phyloP scores from a whole-genome alignment of 345 rosid genomes.

The Excoecaria cochinchinensis region DNA sequence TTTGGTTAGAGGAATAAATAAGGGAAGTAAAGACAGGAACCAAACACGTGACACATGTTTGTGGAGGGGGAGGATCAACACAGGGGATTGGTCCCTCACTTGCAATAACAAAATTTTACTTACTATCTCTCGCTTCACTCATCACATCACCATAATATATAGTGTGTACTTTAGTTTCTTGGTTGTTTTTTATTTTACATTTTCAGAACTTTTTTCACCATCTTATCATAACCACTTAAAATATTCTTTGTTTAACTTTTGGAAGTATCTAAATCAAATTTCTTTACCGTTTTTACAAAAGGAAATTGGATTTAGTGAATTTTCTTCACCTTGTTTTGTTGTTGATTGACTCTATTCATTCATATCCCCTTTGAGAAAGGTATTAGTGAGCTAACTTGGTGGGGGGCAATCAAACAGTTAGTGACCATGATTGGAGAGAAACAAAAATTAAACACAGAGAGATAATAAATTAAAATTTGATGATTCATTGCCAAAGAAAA shows the following conservation, averaged over 20 bases:
- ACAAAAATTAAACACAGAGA: not conserved
- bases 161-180: no score
- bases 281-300: no score
- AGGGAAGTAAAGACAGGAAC: not conserved
- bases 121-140: no score
- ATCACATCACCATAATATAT: no score
- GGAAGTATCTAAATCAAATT: no score
- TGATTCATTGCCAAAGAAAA: no score
- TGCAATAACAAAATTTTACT: not conserved
- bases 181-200: not conserved
- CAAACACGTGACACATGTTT: conserved; percentile 19
- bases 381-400: not conserved
- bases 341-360: not conserved
- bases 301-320: no score
- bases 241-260: not conserved
- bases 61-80: not conserved
- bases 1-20: not conserved
- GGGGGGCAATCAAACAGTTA: not conserved
- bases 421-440: not conserved
- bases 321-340: not conserved
- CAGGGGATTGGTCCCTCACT: conserved; percentile 1
- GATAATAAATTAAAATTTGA: no score
- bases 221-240: not conserved
- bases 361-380: not conserved
- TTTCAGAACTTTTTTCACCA: not conserved